These are phyloP conservation scores for Pleurotus giganteus DNA, from an alignment of 768 basidiomycete genomes.

Conservation along the genomic window DNA sequence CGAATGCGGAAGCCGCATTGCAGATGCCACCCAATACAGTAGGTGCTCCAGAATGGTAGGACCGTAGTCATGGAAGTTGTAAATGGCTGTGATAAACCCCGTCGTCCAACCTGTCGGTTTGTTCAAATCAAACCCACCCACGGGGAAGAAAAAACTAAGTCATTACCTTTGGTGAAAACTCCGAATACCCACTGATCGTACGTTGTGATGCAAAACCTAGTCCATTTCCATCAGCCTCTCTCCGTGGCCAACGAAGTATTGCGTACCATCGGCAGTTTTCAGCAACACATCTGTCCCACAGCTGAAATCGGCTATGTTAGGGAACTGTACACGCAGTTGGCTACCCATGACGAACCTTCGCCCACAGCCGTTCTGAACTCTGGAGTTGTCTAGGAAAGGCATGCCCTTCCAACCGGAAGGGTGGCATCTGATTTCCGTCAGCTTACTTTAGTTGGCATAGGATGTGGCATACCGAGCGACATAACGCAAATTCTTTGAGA, in stretches of 20 bases:
- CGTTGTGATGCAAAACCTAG: conserved; percentile 37
- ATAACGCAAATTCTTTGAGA: conserved; percentile 49
- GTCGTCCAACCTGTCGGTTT: conserved; percentile 45
- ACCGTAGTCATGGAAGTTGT: conserved; percentile 32
- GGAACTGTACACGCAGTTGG: neutral
- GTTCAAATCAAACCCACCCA: neutral
- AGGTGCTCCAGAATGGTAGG: conserved; percentile 54
- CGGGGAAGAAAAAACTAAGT: neutral
- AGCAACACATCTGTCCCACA: conserved; percentile 56
- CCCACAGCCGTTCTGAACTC: conserved; percentile 58
- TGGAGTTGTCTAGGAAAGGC: conserved; percentile 30
- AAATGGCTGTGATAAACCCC: conserved; percentile 49
- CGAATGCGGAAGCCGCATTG: conserved; percentile 38
- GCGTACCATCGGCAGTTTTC: conserved; percentile 53
- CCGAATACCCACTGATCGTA: conserved; percentile 65
- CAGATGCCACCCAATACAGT: conserved; percentile 55
- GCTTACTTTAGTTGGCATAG: conserved; percentile 2
- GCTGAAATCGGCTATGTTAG: conserved; percentile 24
- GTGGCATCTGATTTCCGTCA: conserved; percentile 34
- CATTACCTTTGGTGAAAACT: conserved; percentile 51
- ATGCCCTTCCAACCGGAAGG: conserved; percentile 29
- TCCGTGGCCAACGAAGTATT: neutral
- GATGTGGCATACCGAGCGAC: conserved; percentile 33
- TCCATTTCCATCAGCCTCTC: neutral
- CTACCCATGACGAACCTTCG: conserved; percentile 38